Base-by-base conservation (phyloP, 495 filamentous ascomycete species). In the Xylaria palmicola region DNA sequence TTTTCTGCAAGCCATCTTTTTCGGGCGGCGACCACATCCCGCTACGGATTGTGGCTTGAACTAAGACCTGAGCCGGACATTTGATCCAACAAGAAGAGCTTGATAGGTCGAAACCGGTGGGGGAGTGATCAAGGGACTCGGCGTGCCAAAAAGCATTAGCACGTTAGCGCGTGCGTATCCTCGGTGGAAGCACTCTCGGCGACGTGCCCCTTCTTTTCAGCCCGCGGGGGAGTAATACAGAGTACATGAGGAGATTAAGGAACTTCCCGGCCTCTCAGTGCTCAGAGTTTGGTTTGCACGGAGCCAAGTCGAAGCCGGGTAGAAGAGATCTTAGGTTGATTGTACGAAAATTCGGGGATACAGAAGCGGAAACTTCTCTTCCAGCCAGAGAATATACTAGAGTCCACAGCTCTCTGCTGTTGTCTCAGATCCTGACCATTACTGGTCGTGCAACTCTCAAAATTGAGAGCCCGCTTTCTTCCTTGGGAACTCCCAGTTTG, bases 1-100 rank as follows among this genome's bases (percentile, higher is more conserved):
- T 56, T 56, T 55, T 56, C 29, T 44, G 22, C 12, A 20, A 43
- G 37, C 34, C 51, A 40, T n/a, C 22, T 40, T 19, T 29, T 6
- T 55, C 22, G 51, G n/a, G 17, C 22, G 29, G n/a, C 29, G 36
- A 34, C 22, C 43, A 19, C 41, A 52, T 22, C 19, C 6, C 36
- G 37, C 37, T 26, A 48, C 57, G 27, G 52, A 26, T 30, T 30
- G 37, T 60, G 47, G 57, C 37, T 51, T 49, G 36, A n/a, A 43
- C 48, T 27, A 56, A 49, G 9, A 20, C 8, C 55, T 24, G 6
- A 12, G 6, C 55, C 19, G 29, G 44, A 49, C 4, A 39, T 49
- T 58, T 13, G 30, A 24, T n/a, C 4, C 19, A 12, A 49, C 17
- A 17, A 34, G 45, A 19, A 39, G 44, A 37, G 56, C 1, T 37